Base-by-base conservation (phyloP, 306 rosid genomes). In the Betula pendula region DNA sequence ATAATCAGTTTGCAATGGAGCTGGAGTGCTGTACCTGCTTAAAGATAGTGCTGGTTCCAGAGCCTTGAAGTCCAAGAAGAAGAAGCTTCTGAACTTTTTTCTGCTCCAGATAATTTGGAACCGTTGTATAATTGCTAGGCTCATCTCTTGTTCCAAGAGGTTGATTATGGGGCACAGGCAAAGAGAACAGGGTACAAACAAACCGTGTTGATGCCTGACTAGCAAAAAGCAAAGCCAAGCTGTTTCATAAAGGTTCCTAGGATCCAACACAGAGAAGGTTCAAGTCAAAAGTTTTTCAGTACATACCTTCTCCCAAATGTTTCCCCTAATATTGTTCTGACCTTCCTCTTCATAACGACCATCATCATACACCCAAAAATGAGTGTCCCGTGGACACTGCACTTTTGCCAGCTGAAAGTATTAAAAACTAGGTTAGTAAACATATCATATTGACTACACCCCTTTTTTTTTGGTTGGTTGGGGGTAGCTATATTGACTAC, bases 341-440 rank as follows among this genome's bases (percentile, higher is more conserved):
- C 99, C 99, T 96, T 96, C 97, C 87, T 96, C 99, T 91, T 96
- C 96, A 45, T 92, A 96, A 13, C 98, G 97, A 74, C 99, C 99
- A 48, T 96, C 98, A 45, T 96, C 99, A 74, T 96, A 96, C 79
- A 96, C 99, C 99, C 99, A 96, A 86, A 96, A 96, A 85, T 96
- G 99, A 74, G 99, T 96, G 91, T 92, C 99, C 33, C 98, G 96
- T 8, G 98, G 99, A 83, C 99, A 96, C 90, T 96, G 99, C 80
- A 92, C 99, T 22, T 85, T 89, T 81, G 99, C 99, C 84, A 96
- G 83, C 99, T 96, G 91, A 83, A 50, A 82, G 75, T 81, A 83
- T 82, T 70, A 85, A 83, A 48, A 71, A 67, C 33, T 71, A 58
- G 14, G 75, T 80, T 66, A 80, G 65, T 71, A 50, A 49, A 51